Evolutionary conservation across 2,329 filamentous ascomycete genomes (phyloP).

Genomic region (Penicillium sp.): DNA sequence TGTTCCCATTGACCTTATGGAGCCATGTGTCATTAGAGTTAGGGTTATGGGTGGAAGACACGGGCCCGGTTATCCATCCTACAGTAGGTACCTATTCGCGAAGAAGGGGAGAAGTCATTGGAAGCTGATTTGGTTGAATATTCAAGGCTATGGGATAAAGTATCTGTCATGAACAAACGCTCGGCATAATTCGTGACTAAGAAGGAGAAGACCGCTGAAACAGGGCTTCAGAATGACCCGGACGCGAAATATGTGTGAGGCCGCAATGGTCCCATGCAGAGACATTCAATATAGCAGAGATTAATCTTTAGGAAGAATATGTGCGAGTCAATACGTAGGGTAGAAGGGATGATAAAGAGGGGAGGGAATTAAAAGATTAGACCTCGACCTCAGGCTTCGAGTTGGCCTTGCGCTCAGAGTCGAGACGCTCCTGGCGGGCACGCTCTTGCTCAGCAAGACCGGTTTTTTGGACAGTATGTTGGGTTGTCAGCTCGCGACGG

Average conservation of each 20-base stretch:
- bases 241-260: neutral
- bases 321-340: neutral
- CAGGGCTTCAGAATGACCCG: too few relatives aligned
- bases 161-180: neutral
- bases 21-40: too few relatives aligned
- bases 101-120: too few relatives aligned
- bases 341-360: neutral
- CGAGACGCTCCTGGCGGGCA: slow-evolving; percentile 37
- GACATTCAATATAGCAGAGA: neutral
- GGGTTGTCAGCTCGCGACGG: slow-evolving; percentile 38
- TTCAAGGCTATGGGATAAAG: too few relatives aligned
- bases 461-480: slow-evolving; percentile 45
- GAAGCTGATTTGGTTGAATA: too few relatives aligned
- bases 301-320: neutral
- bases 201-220: neutral
- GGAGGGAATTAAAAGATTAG: neutral
- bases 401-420: slow-evolving; percentile 57
- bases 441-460: slow-evolving; percentile 46
- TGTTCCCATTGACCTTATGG: too few relatives aligned
- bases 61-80: too few relatives aligned
- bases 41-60: too few relatives aligned
- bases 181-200: neutral
- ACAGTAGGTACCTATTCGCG: too few relatives aligned
- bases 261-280: neutral
- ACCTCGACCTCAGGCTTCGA: slow-evolving; percentile 55